Evolutionary conservation across 2,329 filamentous ascomycete species (phyloP).

Genomic region (Aureobasidium sp.): DNA sequence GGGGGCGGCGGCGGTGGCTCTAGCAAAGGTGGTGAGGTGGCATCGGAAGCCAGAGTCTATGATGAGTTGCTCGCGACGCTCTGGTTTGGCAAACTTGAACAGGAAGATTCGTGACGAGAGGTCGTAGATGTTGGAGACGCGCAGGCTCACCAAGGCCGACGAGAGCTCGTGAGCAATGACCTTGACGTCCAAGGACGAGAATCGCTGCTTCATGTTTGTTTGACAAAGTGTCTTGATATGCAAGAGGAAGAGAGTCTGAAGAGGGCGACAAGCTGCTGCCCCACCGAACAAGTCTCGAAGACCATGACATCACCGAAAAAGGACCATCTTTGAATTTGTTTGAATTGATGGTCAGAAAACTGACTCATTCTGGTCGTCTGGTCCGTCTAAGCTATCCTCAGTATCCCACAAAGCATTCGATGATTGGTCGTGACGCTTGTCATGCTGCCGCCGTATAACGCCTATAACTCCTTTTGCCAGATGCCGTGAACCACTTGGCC

Average conservation of each 20-base stretch:
- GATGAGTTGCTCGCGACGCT: conserved; percentile 80
- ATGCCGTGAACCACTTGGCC: not conserved
- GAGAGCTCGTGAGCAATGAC: conserved; percentile 93
- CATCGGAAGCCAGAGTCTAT: conserved; percentile 95
- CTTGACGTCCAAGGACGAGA: conserved; percentile 76
- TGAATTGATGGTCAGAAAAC: not conserved
- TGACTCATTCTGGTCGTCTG: conserved; percentile 4
- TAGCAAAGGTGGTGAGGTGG: conserved; percentile 84
- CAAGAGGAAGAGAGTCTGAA: not conserved
- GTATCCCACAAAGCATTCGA: not conserved
- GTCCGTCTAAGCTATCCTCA: not conserved
- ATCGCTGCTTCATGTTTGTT: conserved; percentile 64
- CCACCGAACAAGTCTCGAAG: not conserved
- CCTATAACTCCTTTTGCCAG: conserved; percentile 15
- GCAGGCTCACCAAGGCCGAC: conserved; percentile 64
- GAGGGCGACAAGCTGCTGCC: not conserved
- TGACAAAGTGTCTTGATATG: not conserved
- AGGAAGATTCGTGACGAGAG: conserved; percentile 93
- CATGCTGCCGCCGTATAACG: conserved; percentile 4
- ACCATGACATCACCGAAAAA: conserved; percentile 15
- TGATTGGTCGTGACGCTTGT: conserved; percentile 3
- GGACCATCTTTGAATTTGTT: not conserved
- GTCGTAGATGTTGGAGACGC: conserved; percentile 92
- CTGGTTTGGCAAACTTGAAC: conserved; percentile 87
- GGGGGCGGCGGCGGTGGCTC: conserved; percentile 76